Conservation (phyloP, 2,329 filamentous ascomycete species). For the Aureobasidium musti region DNA sequence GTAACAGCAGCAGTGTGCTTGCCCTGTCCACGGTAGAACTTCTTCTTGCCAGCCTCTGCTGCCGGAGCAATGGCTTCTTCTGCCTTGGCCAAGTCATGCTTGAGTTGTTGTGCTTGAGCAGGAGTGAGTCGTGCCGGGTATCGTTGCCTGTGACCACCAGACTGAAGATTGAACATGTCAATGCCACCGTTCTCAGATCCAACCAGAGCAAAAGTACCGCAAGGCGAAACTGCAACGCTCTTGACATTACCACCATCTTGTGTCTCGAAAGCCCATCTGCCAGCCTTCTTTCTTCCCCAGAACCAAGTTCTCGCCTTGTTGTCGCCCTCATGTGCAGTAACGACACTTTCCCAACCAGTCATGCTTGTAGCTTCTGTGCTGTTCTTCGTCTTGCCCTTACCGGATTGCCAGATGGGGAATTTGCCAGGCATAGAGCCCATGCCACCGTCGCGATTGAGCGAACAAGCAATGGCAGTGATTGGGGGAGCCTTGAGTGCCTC, state of each 20-base stretch:
- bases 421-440: slow-evolving; percentile 81
- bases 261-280: slow-evolving; percentile 89
- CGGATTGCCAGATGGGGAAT: slow-evolving; percentile 81
- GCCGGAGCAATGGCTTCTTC: slow-evolving; percentile 49
- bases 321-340: slow-evolving; percentile 88
- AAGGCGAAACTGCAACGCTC: slow-evolving; percentile 84
- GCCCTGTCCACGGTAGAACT: slow-evolving; percentile 57
- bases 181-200: slow-evolving; percentile 81
- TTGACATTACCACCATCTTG: slow-evolving; percentile 77
- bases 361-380: slow-evolving; percentile 72
- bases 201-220: slow-evolving; percentile 89
- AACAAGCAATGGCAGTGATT: slow-evolving; percentile 88
- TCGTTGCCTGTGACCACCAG: slow-evolving; percentile 80
- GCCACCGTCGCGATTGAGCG: slow-evolving; percentile 89
- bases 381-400: slow-evolving; percentile 57
- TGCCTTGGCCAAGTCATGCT: slow-evolving; percentile 57
- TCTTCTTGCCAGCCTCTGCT: slow-evolving; percentile 39
- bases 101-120: slow-evolving; percentile 74
- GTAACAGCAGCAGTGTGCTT: slow-evolving; percentile 82
- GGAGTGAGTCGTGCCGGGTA: slow-evolving; percentile 81
- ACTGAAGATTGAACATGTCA: slow-evolving; percentile 97
- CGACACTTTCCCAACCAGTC: slow-evolving; percentile 95
- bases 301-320: slow-evolving; percentile 92
- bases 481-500: slow-evolving; percentile 83
- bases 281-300: slow-evolving; percentile 91